Evolutionary conservation across 2,329 filamentous ascomycete species (phyloP).

Genomic region (Westerdykella sp.): DNA sequence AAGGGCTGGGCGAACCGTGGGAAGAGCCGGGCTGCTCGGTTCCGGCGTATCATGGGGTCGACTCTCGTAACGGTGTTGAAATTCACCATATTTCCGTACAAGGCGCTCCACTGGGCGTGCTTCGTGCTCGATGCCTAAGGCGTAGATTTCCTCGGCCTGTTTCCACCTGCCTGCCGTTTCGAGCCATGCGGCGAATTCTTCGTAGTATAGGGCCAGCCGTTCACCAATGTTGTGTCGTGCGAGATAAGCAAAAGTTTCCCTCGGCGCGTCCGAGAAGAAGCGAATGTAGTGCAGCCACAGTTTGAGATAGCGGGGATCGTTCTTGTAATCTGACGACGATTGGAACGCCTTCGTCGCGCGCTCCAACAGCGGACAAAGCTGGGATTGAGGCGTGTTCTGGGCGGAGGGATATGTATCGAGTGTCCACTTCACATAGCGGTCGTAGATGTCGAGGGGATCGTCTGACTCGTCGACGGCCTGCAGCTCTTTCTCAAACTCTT

Average conservation of each 20-base stretch:
- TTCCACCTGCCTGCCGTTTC: conserved; percentile 77
- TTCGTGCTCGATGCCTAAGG: conserved; percentile 80
- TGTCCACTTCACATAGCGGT: conserved; percentile 96
- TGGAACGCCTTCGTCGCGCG: conserved; percentile 88
- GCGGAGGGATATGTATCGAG: conserved; percentile 90
- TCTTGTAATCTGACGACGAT: conserved; percentile 80
- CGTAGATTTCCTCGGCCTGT: conserved; percentile 92
- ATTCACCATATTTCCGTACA: conserved; percentile 85
- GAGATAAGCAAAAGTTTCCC: conserved; percentile 87
- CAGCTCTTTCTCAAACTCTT: conserved; percentile 81
- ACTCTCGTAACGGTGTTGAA: conserved; percentile 70
- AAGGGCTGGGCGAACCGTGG: conserved; percentile 73
- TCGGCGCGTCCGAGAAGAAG: conserved; percentile 86
- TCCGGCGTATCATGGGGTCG: conserved; percentile 56
- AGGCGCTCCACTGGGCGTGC: conserved; percentile 76
- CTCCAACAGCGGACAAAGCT: conserved; percentile 81
- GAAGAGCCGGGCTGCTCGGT: conserved; percentile 81
- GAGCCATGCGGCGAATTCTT: conserved; percentile 92
- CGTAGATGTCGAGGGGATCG: conserved; percentile 90
- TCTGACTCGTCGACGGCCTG: conserved; percentile 75
- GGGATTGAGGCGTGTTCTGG: conserved; percentile 86
- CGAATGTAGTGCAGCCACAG: conserved; percentile 92
- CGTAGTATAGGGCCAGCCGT: conserved; percentile 83
- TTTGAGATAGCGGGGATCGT: conserved; percentile 88
- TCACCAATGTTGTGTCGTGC: conserved; percentile 85